phyloP scores from a whole-genome alignment of 148 eudicot species.

The Rhododendron mucronatum region DNA sequence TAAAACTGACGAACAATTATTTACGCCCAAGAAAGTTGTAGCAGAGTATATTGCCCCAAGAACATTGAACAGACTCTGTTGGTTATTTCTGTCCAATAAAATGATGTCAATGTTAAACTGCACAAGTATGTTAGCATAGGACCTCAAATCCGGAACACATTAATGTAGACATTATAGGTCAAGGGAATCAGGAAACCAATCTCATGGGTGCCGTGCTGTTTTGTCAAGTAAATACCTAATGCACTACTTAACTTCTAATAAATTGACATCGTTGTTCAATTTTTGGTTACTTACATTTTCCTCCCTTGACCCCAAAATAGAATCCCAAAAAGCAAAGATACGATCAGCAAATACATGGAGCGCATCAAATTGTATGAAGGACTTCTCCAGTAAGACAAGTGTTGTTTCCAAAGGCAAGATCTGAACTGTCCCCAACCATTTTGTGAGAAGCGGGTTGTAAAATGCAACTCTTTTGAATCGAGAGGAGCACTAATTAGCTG shows the following conservation, averaged over 20 bases:
- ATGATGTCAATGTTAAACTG: neutral
- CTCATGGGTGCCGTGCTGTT: neutral
- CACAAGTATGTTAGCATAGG: neutral
- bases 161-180: neutral
- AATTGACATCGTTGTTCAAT: neutral
- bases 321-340: slow-evolving; percentile 4
- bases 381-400: neutral
- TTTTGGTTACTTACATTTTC: slow-evolving; percentile 36
- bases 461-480: slow-evolving; percentile 25
- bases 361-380: neutral
- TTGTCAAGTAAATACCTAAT: neutral
- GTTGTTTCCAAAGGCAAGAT: slow-evolving; percentile 4
- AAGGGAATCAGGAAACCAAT: neutral
- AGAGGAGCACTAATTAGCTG: neutral
- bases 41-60: neutral
- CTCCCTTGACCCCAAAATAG: slow-evolving; percentile 70
- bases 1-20: neutral
- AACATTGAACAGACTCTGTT: slow-evolving; percentile 10
- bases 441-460: slow-evolving; percentile 49
- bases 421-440: slow-evolving; percentile 76
- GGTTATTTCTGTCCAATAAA: slow-evolving; percentile 47
- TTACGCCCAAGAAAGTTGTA: neutral
- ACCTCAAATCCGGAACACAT: neutral
- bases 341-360: neutral
- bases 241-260: neutral